Evolutionary conservation across 805 yeast genomes (phyloP).

Genomic region (Starmerella apis): DNA sequence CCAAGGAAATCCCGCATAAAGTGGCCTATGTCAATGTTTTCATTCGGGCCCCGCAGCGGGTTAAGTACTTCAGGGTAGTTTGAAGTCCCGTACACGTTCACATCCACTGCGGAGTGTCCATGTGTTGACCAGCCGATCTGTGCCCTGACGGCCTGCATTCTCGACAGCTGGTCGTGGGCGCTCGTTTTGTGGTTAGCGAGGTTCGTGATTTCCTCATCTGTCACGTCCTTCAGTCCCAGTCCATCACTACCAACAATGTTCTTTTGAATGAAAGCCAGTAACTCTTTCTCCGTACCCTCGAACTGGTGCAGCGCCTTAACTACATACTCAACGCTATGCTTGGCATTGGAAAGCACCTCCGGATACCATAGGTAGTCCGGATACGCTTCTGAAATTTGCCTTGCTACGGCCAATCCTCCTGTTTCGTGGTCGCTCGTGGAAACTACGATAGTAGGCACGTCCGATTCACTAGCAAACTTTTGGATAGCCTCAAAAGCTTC

Average conservation of each 20-base stretch:
- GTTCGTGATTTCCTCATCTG: constrained; percentile 42
- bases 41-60: constrained; percentile 53
- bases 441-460: constrained; percentile 65
- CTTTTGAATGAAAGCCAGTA: constrained; percentile 40
- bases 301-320: constrained; percentile 38
- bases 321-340: constrained; percentile 68
- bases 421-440: constrained; percentile 93
- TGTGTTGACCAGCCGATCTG: constrained; percentile 95
- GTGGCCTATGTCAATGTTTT: constrained; percentile 73
- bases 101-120: constrained; percentile 94
- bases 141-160: constrained; percentile 69
- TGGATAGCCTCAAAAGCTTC: constrained; percentile 66
- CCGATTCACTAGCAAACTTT: constrained; percentile 54
- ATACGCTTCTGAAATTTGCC: constrained; percentile 56
- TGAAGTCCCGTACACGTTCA: constrained; percentile 69
- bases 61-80: constrained; percentile 33
- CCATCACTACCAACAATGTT: constrained; percentile 48
- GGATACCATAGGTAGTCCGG: constrained; percentile 90
- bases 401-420: constrained; percentile 83
- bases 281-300: constrained; percentile 25
- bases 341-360: constrained; percentile 54
- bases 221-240: constrained; percentile 54
- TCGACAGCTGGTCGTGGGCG: constrained; percentile 45
- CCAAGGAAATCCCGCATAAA: constrained; percentile 51
- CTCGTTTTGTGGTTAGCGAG: constrained; percentile 33